Percentiles rank a stretch among this genome's conserved stretches.
These are phyloP conservation scores for Platismatia glauca DNA, from an alignment of 495 filamentous ascomycete genomes.

Conservation along the genomic window DNA sequence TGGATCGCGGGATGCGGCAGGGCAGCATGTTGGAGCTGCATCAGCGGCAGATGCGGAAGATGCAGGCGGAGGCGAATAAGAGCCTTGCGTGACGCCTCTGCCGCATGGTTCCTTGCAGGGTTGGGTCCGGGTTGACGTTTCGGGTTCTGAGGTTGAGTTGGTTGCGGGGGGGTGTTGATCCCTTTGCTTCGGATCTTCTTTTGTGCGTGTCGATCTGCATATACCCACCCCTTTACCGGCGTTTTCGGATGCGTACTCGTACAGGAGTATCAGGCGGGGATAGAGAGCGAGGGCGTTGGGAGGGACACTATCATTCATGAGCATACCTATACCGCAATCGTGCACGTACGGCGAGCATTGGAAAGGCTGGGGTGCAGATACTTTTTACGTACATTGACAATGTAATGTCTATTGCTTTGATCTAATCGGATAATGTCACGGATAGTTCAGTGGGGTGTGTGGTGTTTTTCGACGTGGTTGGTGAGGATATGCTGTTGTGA, in stretches of 20 bases:
- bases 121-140: neutral
- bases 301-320: neutral
- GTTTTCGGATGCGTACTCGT: neutral
- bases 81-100: neutral
- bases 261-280: neutral
- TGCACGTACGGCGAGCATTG: too few species aligned
- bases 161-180: too few species aligned
- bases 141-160: too few species aligned
- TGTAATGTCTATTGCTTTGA: too few species aligned
- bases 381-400: too few species aligned
- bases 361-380: too few species aligned
- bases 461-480: too few species aligned
- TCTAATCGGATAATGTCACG: too few species aligned
- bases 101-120: too few species aligned
- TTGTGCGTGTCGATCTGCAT: too few species aligned
- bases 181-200: too few species aligned
- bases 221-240: constrained; percentile 14
- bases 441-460: too few species aligned
- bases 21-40: constrained; percentile 70
- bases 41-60: constrained; percentile 67
- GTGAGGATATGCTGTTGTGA: neutral
- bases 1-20: constrained; percentile 68
- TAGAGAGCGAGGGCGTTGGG: neutral
- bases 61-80: constrained; percentile 64
- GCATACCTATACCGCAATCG: neutral